Base-by-base conservation (phyloP, 306 rosid genomes). In the Malus asiatica region DNA sequence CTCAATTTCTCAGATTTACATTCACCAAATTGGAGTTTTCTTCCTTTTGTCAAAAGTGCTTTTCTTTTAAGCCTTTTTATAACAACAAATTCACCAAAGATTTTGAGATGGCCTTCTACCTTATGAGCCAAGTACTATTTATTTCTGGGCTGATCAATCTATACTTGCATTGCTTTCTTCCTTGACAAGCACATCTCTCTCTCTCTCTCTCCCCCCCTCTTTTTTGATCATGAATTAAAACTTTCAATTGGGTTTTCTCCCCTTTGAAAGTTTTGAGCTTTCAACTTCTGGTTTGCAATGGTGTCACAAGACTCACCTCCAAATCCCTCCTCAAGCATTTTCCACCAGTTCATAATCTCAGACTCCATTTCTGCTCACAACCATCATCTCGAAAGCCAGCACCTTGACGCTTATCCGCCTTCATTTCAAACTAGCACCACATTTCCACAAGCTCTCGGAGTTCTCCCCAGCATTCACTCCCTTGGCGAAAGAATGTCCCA, bases 371-470 rank as follows among this genome's bases (percentile, higher is more conserved):
- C 86, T 30, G 76, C 78, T 33, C 92, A 86, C 77, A 80, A 53
- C 87, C 93, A 87, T 42, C 93, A 87, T 42, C 86, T 87, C 66
- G 82, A 80, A 63, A 84, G 82, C 87, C 91, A 87, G 66, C 88
- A 84, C n/a, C 80, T 85, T 70, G 81, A 82, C 76, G 89, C 89
- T 73, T 87, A 87, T 78, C 87, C 78, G 18, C 81, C 89, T 74
- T 69, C 78, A n/a, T 73, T 80, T 45, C 80, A 83, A 73, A 80
- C 75, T 44, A 74, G 59, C 29, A 78, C 73, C 65, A 68, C 77
- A 40, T 78, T 70, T 51, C 83, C 84, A 70, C 79, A 80, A 63
- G 42, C 82, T 66, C 70, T 88, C 27, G 89, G 87, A 45, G 80
- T 68, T 4, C 83, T 83, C 42, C 85, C 90, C 48, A 59, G 86